phyloP scores from a whole-genome alignment of 129 eudicot species.

The Flaveria linearis region DNA sequence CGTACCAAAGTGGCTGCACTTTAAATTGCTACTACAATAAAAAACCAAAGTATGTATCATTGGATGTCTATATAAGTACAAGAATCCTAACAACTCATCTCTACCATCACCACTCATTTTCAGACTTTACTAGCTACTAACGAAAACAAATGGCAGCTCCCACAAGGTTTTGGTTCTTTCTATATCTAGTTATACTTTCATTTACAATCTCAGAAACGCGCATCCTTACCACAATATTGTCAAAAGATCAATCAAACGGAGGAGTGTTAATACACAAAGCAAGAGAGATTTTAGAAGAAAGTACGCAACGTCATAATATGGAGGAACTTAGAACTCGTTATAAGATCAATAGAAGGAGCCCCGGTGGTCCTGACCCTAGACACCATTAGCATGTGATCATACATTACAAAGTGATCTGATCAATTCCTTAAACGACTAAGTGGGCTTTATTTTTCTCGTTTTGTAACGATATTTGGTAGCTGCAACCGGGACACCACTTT shows the following conservation, averaged over 20 bases:
- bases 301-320: conserved; percentile 28
- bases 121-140: conserved; percentile 10
- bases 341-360: conserved; percentile 44
- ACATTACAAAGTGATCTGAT: conserved; percentile 13
- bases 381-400: conserved; percentile 42
- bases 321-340: conserved; percentile 23
- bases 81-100: conserved; percentile 29
- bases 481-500: conserved; percentile 22
- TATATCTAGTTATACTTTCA: conserved; percentile 36
- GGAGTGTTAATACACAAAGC: conserved; percentile 47
- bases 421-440: conserved; percentile 22
- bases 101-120: conserved; percentile 28
- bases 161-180: conserved; percentile 39
- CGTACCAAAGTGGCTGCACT: conserved; percentile 33
- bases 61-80: conserved; percentile 46
- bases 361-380: conserved; percentile 65
- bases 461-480: conserved; percentile 5
- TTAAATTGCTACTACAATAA: conserved; percentile 18
- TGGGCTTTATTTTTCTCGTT: background rate
- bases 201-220: conserved; percentile 33
- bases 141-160: conserved; percentile 37
- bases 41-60: background rate
- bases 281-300: conserved; percentile 42
- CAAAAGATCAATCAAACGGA: conserved; percentile 11
- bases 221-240: conserved; percentile 3